Evolutionary conservation across 129 eudicot genomes (phyloP).

Genomic region (Calendula officinalis): DNA sequence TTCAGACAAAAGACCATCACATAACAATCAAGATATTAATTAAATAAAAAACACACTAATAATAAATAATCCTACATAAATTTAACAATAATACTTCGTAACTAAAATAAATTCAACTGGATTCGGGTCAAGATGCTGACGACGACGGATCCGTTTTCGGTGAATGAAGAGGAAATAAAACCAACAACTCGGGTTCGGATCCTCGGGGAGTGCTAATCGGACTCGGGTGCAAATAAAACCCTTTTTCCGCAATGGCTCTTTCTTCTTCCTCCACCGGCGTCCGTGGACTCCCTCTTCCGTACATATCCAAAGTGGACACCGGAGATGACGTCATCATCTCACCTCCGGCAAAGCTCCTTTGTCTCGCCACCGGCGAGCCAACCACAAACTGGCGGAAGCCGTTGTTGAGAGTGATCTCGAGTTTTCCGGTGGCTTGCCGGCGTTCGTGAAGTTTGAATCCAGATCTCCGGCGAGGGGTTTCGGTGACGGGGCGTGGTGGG

Average conservation of each 20-base stretch:
- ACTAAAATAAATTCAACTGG: background rate
- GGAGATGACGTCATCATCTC: slow-evolving; percentile 58
- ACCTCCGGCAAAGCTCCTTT: slow-evolving; percentile 26
- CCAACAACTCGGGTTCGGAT: slow-evolving; percentile 63
- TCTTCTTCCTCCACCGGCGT: slow-evolving; percentile 55
- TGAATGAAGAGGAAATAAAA: slow-evolving; percentile 64
- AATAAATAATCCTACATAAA: background rate
- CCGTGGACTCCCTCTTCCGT: slow-evolving; percentile 52
- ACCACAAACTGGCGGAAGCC: slow-evolving; percentile 12
- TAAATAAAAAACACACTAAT: too few relatives aligned
- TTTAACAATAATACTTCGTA: too few relatives aligned
- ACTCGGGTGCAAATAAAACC: slow-evolving; percentile 81
- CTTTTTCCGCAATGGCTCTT: slow-evolving; percentile 65
- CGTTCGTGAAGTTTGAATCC: slow-evolving; percentile 75
- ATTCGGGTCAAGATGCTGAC: slow-evolving; percentile 14
- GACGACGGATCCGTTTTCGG: slow-evolving; percentile 30
- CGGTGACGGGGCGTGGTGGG: slow-evolving; percentile 27
- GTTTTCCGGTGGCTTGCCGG: slow-evolving; percentile 53
- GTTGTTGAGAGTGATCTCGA: slow-evolving; percentile 58
- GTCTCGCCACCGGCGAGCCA: slow-evolving; percentile 25
- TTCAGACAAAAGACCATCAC: too few relatives aligned
- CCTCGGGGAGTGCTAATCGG: slow-evolving; percentile 52
- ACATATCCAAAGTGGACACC: slow-evolving; percentile 65
- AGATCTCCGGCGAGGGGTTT: slow-evolving; percentile 38
- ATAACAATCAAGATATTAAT: too few relatives aligned